Evolutionary conservation across 2,329 filamentous ascomycete genomes (phyloP).

Genomic region (Calonectria henricotiae): DNA sequence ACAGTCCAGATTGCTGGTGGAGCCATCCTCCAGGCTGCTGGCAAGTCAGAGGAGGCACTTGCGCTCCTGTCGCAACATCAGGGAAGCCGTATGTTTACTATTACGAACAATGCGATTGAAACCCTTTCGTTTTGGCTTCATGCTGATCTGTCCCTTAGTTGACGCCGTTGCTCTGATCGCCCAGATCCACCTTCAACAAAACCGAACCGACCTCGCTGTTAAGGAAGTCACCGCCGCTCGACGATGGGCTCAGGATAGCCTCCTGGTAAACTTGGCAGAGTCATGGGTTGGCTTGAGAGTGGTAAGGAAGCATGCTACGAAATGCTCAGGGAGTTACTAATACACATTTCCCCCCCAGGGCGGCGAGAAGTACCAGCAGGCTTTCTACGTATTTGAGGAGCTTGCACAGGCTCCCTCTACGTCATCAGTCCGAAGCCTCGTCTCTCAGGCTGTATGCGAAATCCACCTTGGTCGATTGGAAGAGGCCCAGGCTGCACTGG

Average conservation of each 20-base stretch:
- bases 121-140: slow-evolving; percentile 28
- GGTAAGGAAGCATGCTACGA: slow-evolving; percentile 64
- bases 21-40: slow-evolving; percentile 85
- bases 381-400: slow-evolving; percentile 98
- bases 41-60: slow-evolving; percentile 89
- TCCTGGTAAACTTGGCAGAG: slow-evolving; percentile 95
- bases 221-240: slow-evolving; percentile 91
- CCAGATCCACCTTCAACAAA: slow-evolving; percentile 93
- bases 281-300: slow-evolving; percentile 93
- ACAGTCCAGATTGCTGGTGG: slow-evolving; percentile 87
- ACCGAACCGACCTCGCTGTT: slow-evolving; percentile 89
- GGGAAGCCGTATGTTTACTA: slow-evolving; percentile 79
- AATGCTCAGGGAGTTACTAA: slow-evolving; percentile 49
- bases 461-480: slow-evolving; percentile 90
- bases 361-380: slow-evolving; percentile 95
- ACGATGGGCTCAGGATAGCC: slow-evolving; percentile 94
- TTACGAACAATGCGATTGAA: slow-evolving; percentile 4
- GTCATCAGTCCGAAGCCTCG: slow-evolving; percentile 81
- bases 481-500: slow-evolving; percentile 89
- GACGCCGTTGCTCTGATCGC: slow-evolving; percentile 89
- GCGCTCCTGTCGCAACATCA: slow-evolving; percentile 86
- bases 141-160: slow-evolving; percentile 62
- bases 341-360: slow-evolving; percentile 70
- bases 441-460: slow-evolving; percentile 92
- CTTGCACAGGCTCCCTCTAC: slow-evolving; percentile 90